Evolutionary conservation across 805 yeast species (phyloP).

Genomic region (Ogataea kodamae): DNA sequence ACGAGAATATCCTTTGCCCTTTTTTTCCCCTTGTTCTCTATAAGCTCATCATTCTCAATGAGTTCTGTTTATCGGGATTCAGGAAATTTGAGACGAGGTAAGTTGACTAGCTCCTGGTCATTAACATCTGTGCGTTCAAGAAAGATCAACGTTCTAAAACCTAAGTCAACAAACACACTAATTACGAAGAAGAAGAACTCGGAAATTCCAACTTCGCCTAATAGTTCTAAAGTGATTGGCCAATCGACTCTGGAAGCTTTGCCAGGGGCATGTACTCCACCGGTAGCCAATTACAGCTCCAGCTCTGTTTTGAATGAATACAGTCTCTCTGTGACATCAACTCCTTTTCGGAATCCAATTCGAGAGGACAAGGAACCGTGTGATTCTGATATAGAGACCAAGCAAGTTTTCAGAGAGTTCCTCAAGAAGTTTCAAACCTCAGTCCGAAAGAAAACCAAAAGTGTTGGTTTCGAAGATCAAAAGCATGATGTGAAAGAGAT

Average conservation of each 20-base stretch:
- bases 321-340: conserved; percentile 18
- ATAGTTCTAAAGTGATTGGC: conserved; percentile 14
- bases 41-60: conserved; percentile 1
- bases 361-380: conserved; percentile 1
- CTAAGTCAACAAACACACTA: conserved; percentile 12
- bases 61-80: conserved; percentile 3
- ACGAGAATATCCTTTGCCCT: conserved; percentile 1
- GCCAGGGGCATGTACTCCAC: conserved; percentile 23
- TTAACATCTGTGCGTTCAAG: too few species aligned
- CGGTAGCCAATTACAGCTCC: conserved; percentile 16
- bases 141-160: conserved; percentile 7
- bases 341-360: conserved; percentile 15
- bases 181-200: conserved; percentile 3
- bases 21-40: conserved; percentile 3
- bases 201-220: neutral
- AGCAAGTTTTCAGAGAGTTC: conserved; percentile 9
- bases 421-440: conserved; percentile 7
- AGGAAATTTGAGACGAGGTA: conserved; percentile 5
- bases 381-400: neutral
- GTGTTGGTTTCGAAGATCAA: conserved; percentile 17
- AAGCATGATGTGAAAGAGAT: neutral
- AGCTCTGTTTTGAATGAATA: conserved; percentile 15
- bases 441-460: conserved; percentile 7
- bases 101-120: too few species aligned
- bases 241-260: conserved; percentile 18